Conservation (phyloP, 2,329 filamentous ascomycete species). For the Cryphonectria radicalis region DNA sequence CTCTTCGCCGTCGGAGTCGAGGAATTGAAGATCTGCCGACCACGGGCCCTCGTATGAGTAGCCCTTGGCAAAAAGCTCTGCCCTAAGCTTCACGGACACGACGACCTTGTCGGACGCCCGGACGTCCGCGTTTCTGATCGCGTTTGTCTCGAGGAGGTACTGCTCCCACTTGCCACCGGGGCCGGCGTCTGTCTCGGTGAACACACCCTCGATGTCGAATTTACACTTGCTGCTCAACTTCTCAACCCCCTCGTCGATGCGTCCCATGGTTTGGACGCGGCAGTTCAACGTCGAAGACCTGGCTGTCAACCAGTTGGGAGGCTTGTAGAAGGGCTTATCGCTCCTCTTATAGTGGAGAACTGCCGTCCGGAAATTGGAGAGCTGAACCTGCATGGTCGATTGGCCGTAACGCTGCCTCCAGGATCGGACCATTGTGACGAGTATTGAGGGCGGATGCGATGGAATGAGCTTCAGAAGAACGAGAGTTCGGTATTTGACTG, state of each 20-base stretch:
- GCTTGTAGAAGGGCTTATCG: not conserved
- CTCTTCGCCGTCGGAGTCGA: not conserved
- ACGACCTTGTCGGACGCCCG: not conserved
- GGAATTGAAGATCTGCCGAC: not conserved
- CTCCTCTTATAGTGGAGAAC: not conserved
- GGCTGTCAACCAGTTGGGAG: not conserved
- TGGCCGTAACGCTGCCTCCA: conserved; percentile 1
- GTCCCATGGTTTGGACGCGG: not conserved
- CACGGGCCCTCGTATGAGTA: not conserved
- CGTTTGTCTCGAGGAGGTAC: not conserved
- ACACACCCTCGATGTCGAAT: not conserved
- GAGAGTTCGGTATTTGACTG: not conserved
- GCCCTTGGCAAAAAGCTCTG: not conserved
- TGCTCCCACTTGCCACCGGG: conserved; percentile 18
- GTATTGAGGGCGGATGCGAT: not conserved
- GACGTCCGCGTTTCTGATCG: not conserved
- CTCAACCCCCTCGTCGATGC: not conserved
- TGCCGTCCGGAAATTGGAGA: not conserved
- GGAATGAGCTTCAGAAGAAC: not conserved
- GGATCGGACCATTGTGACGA: not conserved
- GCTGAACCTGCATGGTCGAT: not conserved
- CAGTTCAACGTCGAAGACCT: not conserved
- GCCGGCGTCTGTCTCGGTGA: conserved; percentile 8
- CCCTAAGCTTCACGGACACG: not conserved
- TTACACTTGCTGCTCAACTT: not conserved